Evolutionary conservation across 139 green algal species (phyloP).

Genomic region (Chlamydomonas schloesseri): DNA sequence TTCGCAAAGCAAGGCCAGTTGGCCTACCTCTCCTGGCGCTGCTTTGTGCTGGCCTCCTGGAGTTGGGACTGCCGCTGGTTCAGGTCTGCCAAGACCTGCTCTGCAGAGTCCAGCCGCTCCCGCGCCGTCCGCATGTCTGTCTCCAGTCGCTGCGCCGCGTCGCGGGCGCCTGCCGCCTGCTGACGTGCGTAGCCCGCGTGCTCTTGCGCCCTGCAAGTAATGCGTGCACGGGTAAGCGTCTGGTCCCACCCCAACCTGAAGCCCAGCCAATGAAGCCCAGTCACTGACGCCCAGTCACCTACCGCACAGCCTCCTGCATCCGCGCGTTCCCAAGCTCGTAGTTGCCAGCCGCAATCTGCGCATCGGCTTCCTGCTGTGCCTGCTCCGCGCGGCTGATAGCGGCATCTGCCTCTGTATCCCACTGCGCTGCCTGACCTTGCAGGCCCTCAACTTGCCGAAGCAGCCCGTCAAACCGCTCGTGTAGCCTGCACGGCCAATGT

Average conservation of each 20-base stretch:
- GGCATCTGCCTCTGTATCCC: slow-evolving; percentile 6
- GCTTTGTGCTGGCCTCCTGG: background rate
- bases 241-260: background rate
- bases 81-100: slow-evolving; percentile 7
- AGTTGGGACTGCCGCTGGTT: slow-evolving; percentile 2
- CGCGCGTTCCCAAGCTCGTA: slow-evolving; percentile 23
- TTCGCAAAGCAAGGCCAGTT: too few relatives aligned
- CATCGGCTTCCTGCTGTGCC: slow-evolving; percentile 19
- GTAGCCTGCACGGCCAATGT: too few relatives aligned
- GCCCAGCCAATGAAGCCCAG: background rate
- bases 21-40: slow-evolving; percentile 10
- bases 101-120: slow-evolving; percentile 3
- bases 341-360: slow-evolving; percentile 29
- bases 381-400: background rate
- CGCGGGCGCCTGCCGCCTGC: slow-evolving; percentile 9
- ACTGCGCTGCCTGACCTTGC: background rate
- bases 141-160: slow-evolving; percentile 9
- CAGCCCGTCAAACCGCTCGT: slow-evolving; percentile 6
- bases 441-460: background rate
- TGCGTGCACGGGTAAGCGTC: background rate
- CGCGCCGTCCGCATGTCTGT: background rate
- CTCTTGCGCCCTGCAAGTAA: slow-evolving; percentile 21
- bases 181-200: slow-evolving; percentile 4
- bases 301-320: slow-evolving; percentile 38
- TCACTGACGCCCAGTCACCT: background rate